Base-by-base conservation (phyloP, 371 early-diverging fungal species). In the Mucor lusitanicus region DNA sequence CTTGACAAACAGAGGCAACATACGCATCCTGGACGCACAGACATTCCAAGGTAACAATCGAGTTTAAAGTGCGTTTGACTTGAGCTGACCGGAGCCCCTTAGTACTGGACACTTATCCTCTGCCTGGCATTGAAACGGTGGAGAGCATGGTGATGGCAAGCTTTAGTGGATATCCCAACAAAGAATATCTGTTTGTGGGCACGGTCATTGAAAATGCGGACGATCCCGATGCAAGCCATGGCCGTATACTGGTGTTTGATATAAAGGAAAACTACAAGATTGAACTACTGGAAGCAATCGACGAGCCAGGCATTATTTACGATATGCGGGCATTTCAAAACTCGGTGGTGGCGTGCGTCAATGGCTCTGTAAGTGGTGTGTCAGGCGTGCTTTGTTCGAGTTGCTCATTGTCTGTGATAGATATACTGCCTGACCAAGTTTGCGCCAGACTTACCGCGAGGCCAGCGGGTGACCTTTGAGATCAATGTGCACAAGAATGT, bases 1-100 rank as follows among this genome's bases (percentile, higher is more conserved):
- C 44, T 63, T 69, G 0, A 87, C 87, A 32, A 37, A 44, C 53
- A 60, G 69, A 15, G 86, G 87, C 1, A 84, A 79, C 56, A 56
- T 96, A 37, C 81, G 87, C 4, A 72, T 95, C 2, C 69, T 92
- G 7, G 95, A 95, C 63, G 91, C 91, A 57, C 82, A 85, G 61
- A 85, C 89, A 0, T 91, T 91, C 79, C 90, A 93, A 61, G 71
- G 92, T 90, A 55, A 55, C 32, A 0, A 17, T 32, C 17, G 50
- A 25, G 25, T 25, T 9, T 50, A 25, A 50, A 50, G 12, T 23
- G 50, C 7, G 11, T 9, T 9, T 25, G 13, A 25, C 25, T 25
- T 6, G 48, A 15, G 13, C 27, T 40, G n/a, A 35, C 32, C 9
- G 58, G 28, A n/a, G 19, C 13, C 27, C 50, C 25, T 42, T 54